Evolutionary conservation across 257 asterid genomes (phyloP), one percentile per base, ranked within the genome.

Genomic region (Fraxinus quadrangulata): DNA sequence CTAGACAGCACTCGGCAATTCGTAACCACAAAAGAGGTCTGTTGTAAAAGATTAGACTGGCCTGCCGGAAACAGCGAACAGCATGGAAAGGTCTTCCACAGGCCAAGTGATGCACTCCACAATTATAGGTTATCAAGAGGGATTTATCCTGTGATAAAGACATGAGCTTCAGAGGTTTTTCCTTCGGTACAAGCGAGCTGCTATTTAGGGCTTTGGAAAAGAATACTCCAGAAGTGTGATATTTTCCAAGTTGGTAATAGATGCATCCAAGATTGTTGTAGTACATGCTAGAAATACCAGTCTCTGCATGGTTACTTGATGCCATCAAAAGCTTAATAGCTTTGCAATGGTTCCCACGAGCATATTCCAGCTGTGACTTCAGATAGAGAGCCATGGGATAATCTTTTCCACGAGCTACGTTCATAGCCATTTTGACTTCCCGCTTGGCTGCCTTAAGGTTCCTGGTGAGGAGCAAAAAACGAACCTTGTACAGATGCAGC

Each of bases 341-440:
- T 82, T 92, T 92, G 49, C 83, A 87, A 85, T 85, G 91, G 79
- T 94, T 94, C 66, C 92, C 89, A 34, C 95, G 96, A 66, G 97
- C 91, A 80, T 92, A 92, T 84, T 95, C 99, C 76, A 92, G 98
- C 85, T 91, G 97, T 9, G 98, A 91, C 84, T 95, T 95, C 87
- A 92, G 77, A 84, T 90, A 92, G 61, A 95, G 94, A 66, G 96
- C 97, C 86, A 83, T 67, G 37, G 91, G 83, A 78, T 92, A 83
- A 78, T 95, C 98, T 80, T 89, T 91, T 26, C 90, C 98, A 42
- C 89, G 93, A n/a, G 94, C 92, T 54, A 88, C 76, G 82, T 90
- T 94, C 97, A 92, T 92, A 21, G 94, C 97, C 93, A 92, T 81
- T 91, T 92, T 94, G 66, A 90, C 95, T 83, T 91, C 97, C 77